A percentile compares a stretch with the other conserved stretches of the same genome.
These are phyloP conservation scores for Malus fusca DNA, from an alignment of 306 rosid species.

Conservation along the genomic window DNA sequence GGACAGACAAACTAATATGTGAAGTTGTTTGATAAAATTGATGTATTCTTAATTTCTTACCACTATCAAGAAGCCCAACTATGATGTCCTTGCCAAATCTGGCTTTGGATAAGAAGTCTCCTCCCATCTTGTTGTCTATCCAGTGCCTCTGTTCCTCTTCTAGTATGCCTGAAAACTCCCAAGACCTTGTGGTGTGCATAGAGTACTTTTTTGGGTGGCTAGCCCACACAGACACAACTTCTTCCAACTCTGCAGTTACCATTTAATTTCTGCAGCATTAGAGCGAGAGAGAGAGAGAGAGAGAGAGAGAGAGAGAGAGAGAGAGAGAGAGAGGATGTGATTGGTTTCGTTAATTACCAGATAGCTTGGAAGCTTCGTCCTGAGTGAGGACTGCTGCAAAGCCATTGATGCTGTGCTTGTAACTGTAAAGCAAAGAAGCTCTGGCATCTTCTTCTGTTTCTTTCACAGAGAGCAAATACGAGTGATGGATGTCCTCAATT, in stretches of 20 bases:
- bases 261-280: not conserved
- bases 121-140: conserved; percentile 2
- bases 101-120: conserved; percentile 42
- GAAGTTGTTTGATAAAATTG: not conserved
- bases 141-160: conserved; percentile 20
- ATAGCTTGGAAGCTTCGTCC: conserved; percentile 53
- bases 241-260: conserved; percentile 11
- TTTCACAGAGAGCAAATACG: conserved; percentile 58
- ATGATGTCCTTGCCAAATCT: conserved; percentile 51
- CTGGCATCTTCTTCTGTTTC: conserved; percentile 51
- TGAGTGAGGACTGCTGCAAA: conserved; percentile 80
- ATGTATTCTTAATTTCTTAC: conserved; percentile 16
- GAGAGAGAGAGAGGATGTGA: not conserved
- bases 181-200: conserved; percentile 33
- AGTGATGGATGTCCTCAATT: conserved; percentile 49
- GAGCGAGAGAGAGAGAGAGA: not conserved
- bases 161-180: conserved; percentile 23
- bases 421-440: conserved; percentile 68
- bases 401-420: conserved; percentile 79
- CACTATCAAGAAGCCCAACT: conserved; percentile 65
- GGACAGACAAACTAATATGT: not conserved
- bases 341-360: conserved; percentile 30
- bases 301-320: no score
- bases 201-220: conserved; percentile 25
- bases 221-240: conserved; percentile 19